These are phyloP conservation scores for Kodamaea suecica DNA, from an alignment of 1,139 yeast species.

Conservation along the genomic window DNA sequence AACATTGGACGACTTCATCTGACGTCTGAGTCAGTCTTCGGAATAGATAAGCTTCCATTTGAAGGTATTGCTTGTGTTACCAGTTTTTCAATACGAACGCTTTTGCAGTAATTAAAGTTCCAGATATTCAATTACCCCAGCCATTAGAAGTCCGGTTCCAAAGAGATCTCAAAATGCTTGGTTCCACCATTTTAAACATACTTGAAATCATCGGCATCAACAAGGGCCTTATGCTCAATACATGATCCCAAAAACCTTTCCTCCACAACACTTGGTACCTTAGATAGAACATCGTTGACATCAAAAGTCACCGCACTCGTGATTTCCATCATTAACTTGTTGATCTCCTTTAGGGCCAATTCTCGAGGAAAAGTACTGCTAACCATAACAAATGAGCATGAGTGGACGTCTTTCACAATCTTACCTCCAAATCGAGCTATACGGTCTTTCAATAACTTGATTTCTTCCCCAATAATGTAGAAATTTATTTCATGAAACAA, in stretches of 20 bases:
- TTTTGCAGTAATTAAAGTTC: background rate
- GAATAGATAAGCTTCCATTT: too few species aligned
- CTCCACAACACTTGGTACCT: slow-evolving; percentile 49
- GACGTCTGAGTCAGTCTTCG: too few species aligned
- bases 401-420: slow-evolving; percentile 13
- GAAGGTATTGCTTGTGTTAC: too few species aligned
- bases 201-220: slow-evolving; percentile 45
- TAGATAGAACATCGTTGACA: slow-evolving; percentile 15
- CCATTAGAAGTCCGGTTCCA: too few species aligned
- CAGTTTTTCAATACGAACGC: background rate
- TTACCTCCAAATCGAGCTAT: slow-evolving; percentile 35
- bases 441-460: slow-evolving; percentile 15
- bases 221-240: slow-evolving; percentile 36
- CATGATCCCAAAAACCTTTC: slow-evolving; percentile 42
- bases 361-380: slow-evolving; percentile 9
- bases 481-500: slow-evolving; percentile 25
- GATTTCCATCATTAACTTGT: slow-evolving; percentile 18
- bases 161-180: too few species aligned
- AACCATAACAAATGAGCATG: slow-evolving; percentile 28
- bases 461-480: slow-evolving; percentile 17
- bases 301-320: slow-evolving; percentile 19
- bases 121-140: too few species aligned
- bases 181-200: slow-evolving; percentile 9
- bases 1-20: too few species aligned
- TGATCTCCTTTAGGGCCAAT: slow-evolving; percentile 10